These are phyloP conservation scores for Calonectria honghensis DNA, from an alignment of 2,329 filamentous ascomycete genomes.

Conservation along the genomic window DNA sequence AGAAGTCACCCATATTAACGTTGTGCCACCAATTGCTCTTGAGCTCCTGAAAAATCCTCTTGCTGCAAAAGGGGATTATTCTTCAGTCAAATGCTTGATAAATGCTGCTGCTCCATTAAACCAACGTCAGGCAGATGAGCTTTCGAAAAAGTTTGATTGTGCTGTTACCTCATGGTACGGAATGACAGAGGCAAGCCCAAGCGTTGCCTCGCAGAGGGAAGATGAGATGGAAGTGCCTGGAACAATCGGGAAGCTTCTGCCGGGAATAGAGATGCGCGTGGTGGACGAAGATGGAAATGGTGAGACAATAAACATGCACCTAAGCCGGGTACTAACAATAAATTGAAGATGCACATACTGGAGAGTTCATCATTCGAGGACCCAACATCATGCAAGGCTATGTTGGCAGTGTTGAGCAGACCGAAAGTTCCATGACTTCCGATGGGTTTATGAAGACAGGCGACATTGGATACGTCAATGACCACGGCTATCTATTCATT, in stretches of 20 bases:
- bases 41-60: conserved; percentile 27
- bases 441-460: conserved; percentile 30
- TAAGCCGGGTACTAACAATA: not conserved
- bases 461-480: conserved; percentile 33
- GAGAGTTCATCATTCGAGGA: conserved; percentile 29
- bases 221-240: conserved; percentile 25
- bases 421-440: not conserved
- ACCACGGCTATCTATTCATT: conserved; percentile 27
- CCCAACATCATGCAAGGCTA: conserved; percentile 37
- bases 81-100: conserved; percentile 26
- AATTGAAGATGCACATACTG: not conserved
- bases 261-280: conserved; percentile 31
- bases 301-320: not conserved
- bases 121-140: conserved; percentile 29
- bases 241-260: conserved; percentile 28
- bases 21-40: conserved; percentile 29
- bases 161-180: conserved; percentile 32
- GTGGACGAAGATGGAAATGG: conserved; percentile 23
- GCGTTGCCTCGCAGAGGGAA: conserved; percentile 30
- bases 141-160: conserved; percentile 11
- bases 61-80: conserved; percentile 20
- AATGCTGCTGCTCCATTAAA: conserved; percentile 34
- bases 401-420: not conserved
- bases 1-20: conserved; percentile 32
- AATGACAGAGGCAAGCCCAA: conserved; percentile 34